These are phyloP conservation scores for Colletotrichum coccodes DNA, from an alignment of 2,329 filamentous ascomycete genomes.

Conservation along the genomic window DNA sequence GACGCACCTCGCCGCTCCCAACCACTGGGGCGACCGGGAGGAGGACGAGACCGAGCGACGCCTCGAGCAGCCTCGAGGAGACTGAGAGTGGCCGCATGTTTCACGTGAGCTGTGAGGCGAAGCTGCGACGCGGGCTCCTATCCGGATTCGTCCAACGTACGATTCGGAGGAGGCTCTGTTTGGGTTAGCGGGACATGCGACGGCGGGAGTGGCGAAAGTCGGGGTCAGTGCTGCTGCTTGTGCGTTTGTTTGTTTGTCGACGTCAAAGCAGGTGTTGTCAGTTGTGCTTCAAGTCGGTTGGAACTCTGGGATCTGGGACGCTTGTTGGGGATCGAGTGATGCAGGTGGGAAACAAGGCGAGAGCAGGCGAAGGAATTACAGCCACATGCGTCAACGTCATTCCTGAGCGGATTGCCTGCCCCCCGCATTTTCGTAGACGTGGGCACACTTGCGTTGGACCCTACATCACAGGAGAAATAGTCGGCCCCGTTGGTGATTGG, in stretches of 20 bases:
- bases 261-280: background rate
- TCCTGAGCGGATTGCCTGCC: background rate
- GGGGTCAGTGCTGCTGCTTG: conserved; percentile 3
- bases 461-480: background rate
- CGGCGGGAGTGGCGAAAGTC: conserved; percentile 10
- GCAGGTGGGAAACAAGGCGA: background rate
- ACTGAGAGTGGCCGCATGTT: conserved; percentile 16
- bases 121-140: conserved; percentile 1
- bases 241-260: background rate
- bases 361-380: background rate
- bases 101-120: background rate
- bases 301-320: background rate
- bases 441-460: background rate
- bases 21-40: background rate
- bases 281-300: background rate
- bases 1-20: background rate
- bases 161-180: conserved; percentile 12
- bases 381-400: background rate
- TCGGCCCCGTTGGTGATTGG: too few species aligned
- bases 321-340: background rate
- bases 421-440: background rate
- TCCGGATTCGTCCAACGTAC: background rate
- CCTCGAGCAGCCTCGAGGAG: background rate
- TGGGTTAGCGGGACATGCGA: background rate
- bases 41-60: conserved; percentile 14